Conservation (phyloP, 2,329 filamentous ascomycete genomes). For the Blastomyces parvus region DNA sequence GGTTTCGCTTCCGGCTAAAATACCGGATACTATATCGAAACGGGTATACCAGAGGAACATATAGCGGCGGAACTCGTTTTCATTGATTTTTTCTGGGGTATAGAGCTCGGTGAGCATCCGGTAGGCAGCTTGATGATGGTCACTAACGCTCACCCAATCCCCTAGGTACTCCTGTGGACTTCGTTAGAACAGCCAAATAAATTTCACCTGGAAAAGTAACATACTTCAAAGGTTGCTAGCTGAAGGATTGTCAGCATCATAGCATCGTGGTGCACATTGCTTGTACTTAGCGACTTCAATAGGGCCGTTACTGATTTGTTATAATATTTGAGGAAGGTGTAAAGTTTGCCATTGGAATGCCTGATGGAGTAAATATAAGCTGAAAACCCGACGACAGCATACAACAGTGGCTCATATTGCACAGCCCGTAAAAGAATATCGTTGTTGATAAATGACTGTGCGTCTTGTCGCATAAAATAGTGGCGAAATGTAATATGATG, state of each 20-base stretch:
- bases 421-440: constrained; percentile 64
- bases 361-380: constrained; percentile 74
- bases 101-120: constrained; percentile 70
- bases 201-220: constrained; percentile 17
- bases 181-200: constrained; percentile 4
- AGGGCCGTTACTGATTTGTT: constrained; percentile 75
- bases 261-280: constrained; percentile 59
- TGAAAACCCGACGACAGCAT: constrained; percentile 78
- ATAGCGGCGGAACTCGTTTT: constrained; percentile 60
- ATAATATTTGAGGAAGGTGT: constrained; percentile 80
- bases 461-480: constrained; percentile 66
- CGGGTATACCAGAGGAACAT: constrained; percentile 83
- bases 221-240: constrained; percentile 84
- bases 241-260: constrained; percentile 83
- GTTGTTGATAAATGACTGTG: constrained; percentile 61
- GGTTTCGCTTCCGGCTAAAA: constrained; percentile 70
- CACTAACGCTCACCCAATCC: constrained; percentile 88
- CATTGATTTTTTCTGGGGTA: constrained; percentile 63
- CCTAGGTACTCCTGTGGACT: constrained; percentile 71
- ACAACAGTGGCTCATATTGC: constrained; percentile 69
- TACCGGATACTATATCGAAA: constrained; percentile 74
- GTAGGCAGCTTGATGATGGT: constrained; percentile 82
- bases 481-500: constrained; percentile 72
- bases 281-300: constrained; percentile 58
- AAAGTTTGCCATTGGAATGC: constrained; percentile 61